Percentiles rank a stretch among this genome's conserved stretches.
phyloP scores from a whole-genome alignment of 306 rosid genomes.

The Malus sylvestris region DNA sequence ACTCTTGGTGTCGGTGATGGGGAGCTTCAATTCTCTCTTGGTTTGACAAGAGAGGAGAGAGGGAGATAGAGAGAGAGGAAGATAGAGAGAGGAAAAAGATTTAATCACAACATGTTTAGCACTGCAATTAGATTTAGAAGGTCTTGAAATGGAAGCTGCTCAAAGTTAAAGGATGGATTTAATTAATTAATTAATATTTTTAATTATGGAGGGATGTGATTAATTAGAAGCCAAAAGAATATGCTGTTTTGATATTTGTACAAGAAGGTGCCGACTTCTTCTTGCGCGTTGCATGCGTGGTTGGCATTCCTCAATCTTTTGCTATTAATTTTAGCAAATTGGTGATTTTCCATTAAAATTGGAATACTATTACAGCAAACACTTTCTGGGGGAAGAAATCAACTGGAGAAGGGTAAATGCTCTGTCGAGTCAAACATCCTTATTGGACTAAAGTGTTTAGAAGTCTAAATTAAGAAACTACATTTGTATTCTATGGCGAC shows the following conservation, averaged over 20 bases:
- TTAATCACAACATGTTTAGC: background rate
- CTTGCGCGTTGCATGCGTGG: conserved; percentile 4
- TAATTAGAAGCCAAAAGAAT: background rate
- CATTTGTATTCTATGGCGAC: too few relatives aligned
- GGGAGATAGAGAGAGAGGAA: background rate
- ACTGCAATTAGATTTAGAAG: background rate
- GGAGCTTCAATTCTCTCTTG: background rate
- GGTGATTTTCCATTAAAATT: background rate
- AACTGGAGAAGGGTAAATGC: background rate
- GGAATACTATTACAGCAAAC: background rate
- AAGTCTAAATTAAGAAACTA: too few relatives aligned
- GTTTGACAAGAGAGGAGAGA: background rate
- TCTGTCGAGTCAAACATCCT: background rate
- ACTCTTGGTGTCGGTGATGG: conserved; percentile 2
- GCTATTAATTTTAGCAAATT: background rate
- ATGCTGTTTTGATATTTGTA: background rate
- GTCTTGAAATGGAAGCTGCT: background rate
- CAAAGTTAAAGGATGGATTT: background rate
- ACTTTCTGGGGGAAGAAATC: background rate
- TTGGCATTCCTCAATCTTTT: background rate
- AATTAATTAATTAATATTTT: background rate
- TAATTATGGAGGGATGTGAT: background rate
- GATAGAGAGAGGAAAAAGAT: background rate
- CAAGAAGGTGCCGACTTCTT: background rate
- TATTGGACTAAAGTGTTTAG: background rate